These are phyloP conservation scores for Sporothrix inflata DNA, from an alignment of 2,329 filamentous ascomycete species.

Conservation along the genomic window DNA sequence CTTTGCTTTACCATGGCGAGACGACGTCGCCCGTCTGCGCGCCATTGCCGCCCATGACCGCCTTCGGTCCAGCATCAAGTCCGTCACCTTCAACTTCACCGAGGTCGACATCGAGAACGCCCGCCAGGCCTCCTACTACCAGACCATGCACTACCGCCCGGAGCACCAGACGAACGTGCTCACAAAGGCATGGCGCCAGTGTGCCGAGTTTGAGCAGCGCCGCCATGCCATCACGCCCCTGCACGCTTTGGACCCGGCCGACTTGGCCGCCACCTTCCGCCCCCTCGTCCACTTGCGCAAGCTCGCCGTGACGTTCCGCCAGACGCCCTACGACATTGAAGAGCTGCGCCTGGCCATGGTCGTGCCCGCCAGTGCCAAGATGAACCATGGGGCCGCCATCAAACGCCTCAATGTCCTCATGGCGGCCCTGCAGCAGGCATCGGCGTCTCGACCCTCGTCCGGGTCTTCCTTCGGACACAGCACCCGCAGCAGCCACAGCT, in stretches of 20 bases:
- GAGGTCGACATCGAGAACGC: constrained; percentile 48
- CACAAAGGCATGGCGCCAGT: neutral
- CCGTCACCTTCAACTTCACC: constrained; percentile 52
- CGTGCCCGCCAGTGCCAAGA: constrained; percentile 46
- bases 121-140: constrained; percentile 42
- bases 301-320: constrained; percentile 48
- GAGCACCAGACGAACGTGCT: constrained; percentile 41
- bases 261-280: constrained; percentile 42
- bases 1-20: constrained; percentile 48
- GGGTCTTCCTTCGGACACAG: constrained; percentile 2
- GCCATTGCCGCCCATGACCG: constrained; percentile 49
- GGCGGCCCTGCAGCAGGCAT: constrained; percentile 31
- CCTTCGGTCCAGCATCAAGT: constrained; percentile 47
- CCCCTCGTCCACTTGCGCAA: constrained; percentile 46
- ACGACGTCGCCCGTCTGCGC: constrained; percentile 51
- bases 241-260: constrained; percentile 38
- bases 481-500: constrained; percentile 20
- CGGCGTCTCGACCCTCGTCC: neutral
- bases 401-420: constrained; percentile 39
- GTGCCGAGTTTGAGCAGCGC: constrained; percentile 43
- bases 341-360: constrained; percentile 45
- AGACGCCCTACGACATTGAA: constrained; percentile 46
- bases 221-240: constrained; percentile 44
- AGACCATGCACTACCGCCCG: constrained; percentile 45
- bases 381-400: constrained; percentile 45